Evolutionary conservation across 148 eudicot genomes (phyloP).

Genomic region (Chenopodium album): DNA sequence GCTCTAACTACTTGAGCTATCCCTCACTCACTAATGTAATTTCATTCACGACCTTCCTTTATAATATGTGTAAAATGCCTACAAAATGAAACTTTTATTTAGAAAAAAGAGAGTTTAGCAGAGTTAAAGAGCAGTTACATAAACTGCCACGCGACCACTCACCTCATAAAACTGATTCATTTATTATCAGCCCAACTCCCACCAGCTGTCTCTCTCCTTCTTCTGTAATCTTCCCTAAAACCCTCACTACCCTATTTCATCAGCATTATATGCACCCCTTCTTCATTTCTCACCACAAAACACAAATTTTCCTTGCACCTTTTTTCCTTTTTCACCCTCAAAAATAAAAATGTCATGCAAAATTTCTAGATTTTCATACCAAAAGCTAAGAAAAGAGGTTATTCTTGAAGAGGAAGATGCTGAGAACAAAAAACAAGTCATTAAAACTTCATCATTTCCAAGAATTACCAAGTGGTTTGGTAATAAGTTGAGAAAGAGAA

Average conservation of each 20-base stretch:
- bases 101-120: too few relatives aligned
- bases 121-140: too few relatives aligned
- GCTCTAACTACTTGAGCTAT: too few relatives aligned
- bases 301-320: neutral
- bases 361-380: constrained; percentile 47
- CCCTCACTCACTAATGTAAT: too few relatives aligned
- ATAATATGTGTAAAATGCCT: too few relatives aligned
- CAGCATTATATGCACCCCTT: too few relatives aligned
- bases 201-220: neutral
- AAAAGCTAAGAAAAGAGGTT: constrained; percentile 47
- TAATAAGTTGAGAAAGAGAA: constrained; percentile 35
- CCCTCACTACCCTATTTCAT: neutral
- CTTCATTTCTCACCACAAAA: too few relatives aligned
- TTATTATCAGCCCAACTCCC: constrained; percentile 25
- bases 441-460: constrained; percentile 15
- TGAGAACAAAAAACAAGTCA: constrained; percentile 17
- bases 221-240: neutral
- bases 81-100: too few relatives aligned
- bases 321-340: neutral
- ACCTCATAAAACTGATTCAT: neutral
- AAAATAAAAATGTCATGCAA: constrained; percentile 18
- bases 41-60: too few relatives aligned
- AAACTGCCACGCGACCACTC: too few relatives aligned
- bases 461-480: constrained; percentile 29
- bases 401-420: constrained; percentile 33